phyloP scores from a whole-genome alignment of 345 rosid species.

The Syzygium aromaticum region DNA sequence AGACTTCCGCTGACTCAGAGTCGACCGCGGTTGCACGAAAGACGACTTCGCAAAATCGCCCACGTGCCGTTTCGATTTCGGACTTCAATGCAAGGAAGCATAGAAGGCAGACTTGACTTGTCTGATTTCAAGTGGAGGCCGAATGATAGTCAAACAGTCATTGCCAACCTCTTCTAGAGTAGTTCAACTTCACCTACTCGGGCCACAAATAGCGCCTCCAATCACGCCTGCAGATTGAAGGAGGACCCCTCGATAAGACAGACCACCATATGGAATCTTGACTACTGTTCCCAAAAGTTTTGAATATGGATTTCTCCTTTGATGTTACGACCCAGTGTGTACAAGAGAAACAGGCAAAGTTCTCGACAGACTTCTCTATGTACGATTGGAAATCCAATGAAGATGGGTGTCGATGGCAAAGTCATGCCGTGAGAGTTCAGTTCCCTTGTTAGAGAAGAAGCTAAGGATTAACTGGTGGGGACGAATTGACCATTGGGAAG shows the following conservation, averaged over 20 bases:
- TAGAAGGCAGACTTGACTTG: background rate
- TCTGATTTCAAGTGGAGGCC: background rate
- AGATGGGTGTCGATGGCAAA: background rate
- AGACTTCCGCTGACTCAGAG: background rate
- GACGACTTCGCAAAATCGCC: background rate
- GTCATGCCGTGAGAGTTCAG: background rate
- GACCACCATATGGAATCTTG: background rate
- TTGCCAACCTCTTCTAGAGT: background rate
- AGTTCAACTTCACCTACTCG: background rate
- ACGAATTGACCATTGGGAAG: background rate
- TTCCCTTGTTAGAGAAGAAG: background rate
- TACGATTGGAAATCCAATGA: background rate
- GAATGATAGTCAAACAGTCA: background rate
- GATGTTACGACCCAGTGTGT: background rate
- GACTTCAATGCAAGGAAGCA: background rate
- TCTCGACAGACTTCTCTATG: background rate
- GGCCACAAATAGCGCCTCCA: conserved; percentile 31
- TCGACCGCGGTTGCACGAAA: background rate
- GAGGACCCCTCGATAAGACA: background rate
- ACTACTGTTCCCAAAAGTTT: background rate
- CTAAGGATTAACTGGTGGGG: background rate
- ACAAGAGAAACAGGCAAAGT: background rate
- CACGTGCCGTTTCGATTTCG: background rate
- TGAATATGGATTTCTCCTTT: background rate
- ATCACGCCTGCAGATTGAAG: conserved; percentile 19